Evolutionary conservation across 805 yeast species (phyloP).

Genomic region (Sugiyamaella marilandica): DNA sequence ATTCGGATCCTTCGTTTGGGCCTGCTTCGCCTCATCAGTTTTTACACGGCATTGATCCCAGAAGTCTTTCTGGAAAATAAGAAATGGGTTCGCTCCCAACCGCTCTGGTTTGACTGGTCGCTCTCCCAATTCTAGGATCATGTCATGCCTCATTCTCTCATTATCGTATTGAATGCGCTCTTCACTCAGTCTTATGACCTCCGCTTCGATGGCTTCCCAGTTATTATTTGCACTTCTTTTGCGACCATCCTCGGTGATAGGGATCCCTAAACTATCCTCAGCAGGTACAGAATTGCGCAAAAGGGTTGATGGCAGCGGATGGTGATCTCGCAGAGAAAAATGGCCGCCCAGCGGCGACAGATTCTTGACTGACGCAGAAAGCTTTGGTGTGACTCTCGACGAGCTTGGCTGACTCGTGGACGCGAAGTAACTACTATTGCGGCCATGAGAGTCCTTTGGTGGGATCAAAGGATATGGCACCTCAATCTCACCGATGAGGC

Average conservation of each 20-base stretch:
- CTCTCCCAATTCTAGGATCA: slow-evolving; percentile 35
- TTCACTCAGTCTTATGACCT: slow-evolving; percentile 27
- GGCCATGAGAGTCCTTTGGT: slow-evolving; percentile 10
- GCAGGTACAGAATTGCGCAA: background rate
- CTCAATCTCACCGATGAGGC: slow-evolving; percentile 37
- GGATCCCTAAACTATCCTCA: background rate
- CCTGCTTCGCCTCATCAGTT: slow-evolving; percentile 32
- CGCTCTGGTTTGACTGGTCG: slow-evolving; percentile 37
- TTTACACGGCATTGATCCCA: slow-evolving; percentile 38
- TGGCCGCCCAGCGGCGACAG: slow-evolving; percentile 7
- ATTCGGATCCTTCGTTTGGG: slow-evolving; percentile 28
- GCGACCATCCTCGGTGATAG: background rate
- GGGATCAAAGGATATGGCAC: slow-evolving; percentile 36
- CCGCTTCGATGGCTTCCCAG: slow-evolving; percentile 19
- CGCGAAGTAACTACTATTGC: slow-evolving; percentile 6
- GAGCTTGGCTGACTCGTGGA: slow-evolving; percentile 15
- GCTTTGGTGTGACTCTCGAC: slow-evolving; percentile 11
- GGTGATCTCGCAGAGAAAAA: background rate
- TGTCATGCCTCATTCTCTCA: slow-evolving; percentile 33
- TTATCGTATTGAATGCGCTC: slow-evolving; percentile 29
- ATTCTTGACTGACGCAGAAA: slow-evolving; percentile 3
- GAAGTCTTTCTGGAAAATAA: slow-evolving; percentile 38
- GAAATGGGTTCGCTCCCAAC: slow-evolving; percentile 37
- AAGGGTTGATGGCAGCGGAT: background rate
- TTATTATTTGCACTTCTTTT: background rate